Evolutionary conservation across 176 grass and related monocot genomes (phyloP).

Genomic region (barley (Hordeum vulgare)): DNA sequence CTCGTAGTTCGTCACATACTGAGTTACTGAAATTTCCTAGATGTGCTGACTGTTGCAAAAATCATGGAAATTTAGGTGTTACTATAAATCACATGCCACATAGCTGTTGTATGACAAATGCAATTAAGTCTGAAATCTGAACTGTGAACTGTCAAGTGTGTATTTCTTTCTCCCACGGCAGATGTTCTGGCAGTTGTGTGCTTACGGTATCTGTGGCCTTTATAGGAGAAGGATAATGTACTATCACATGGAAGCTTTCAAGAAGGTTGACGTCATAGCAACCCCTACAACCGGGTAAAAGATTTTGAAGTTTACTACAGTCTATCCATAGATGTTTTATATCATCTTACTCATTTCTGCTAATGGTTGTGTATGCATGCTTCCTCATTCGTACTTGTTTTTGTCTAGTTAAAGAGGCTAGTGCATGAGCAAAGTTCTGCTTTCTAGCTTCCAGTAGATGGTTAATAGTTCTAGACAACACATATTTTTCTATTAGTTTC

Average conservation of each 20-base stretch:
- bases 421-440: not conserved
- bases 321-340: not conserved
- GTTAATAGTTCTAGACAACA: not conserved
- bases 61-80: not conserved
- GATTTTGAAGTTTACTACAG: constrained; percentile 16
- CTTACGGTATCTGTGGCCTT: constrained; percentile 18
- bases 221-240: constrained; percentile 98
- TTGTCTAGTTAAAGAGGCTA: not conserved
- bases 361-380: not conserved
- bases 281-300: constrained; percentile 93
- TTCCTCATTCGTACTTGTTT: not conserved
- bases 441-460: not conserved
- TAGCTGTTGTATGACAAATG: not conserved
- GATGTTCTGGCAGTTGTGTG: not conserved
- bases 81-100: not conserved
- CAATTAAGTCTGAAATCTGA: not conserved
- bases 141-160: not conserved
- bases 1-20: not conserved
- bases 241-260: constrained; percentile 94
- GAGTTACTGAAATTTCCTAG: not conserved
- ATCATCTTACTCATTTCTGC: not conserved
- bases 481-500: not conserved
- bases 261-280: constrained; percentile 92
- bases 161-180: not conserved
- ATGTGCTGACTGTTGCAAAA: not conserved